Evolutionary conservation across 2,329 filamentous ascomycete genomes (phyloP).

Genomic region (Venturiaceae sp.): DNA sequence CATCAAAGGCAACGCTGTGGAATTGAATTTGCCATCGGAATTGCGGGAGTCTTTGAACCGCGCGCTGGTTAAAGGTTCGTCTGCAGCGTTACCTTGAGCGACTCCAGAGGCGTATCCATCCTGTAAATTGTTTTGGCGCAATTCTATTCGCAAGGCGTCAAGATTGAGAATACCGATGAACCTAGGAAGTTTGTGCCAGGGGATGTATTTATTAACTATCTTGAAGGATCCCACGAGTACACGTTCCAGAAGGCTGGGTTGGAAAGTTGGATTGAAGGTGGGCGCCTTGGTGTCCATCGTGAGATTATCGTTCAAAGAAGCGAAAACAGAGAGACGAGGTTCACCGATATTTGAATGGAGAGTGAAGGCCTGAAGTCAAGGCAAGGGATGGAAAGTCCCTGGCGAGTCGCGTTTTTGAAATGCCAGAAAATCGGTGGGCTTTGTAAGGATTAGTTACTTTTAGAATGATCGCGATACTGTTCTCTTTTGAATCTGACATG

Average conservation of each 20-base stretch:
- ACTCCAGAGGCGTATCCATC: conserved; percentile 30
- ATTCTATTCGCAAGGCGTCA: conserved; percentile 29
- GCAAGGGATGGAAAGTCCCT: no score
- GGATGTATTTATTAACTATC: conserved; percentile 26
- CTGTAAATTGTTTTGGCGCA: conserved; percentile 34
- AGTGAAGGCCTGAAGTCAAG: no score
- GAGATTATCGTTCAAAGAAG: no score
- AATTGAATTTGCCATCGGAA: conserved; percentile 36
- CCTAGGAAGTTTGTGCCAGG: conserved; percentile 34
- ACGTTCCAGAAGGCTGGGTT: conserved; percentile 12
- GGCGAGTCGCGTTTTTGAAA: no score
- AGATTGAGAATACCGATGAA: conserved; percentile 33
- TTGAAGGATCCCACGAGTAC: conserved; percentile 25
- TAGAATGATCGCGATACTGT: no score
- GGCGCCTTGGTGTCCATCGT: background rate
- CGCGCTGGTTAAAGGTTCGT: conserved; percentile 19
- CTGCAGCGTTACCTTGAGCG: conserved; percentile 24
- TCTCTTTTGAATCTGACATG: no score
- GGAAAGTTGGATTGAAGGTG: background rate
- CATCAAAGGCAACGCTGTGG: conserved; percentile 31
- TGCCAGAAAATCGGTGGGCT: no score
- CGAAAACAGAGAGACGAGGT: no score
- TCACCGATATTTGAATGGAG: no score
- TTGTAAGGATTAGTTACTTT: no score
- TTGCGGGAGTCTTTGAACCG: conserved; percentile 27